Evolutionary conservation across 495 filamentous ascomycete genomes (phyloP), one percentile per base, ranked within the genome.

Genomic region (Neurospora sp.): DNA sequence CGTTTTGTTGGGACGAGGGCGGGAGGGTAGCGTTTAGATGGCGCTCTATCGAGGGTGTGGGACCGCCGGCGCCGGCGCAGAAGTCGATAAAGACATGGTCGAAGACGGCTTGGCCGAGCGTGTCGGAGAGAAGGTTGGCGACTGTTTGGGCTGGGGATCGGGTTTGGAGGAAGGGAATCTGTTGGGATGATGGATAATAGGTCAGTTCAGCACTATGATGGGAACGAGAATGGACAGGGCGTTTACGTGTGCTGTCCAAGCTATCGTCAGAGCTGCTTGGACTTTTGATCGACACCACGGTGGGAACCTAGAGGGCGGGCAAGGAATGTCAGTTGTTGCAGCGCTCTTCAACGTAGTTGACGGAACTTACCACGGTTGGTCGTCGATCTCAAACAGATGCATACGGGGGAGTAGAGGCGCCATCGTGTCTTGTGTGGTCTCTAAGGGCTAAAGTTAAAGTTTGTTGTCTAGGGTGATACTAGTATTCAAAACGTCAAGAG

Each of bases 1-100:
- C 53, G 22, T 65, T 65, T 1, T 79, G 75, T 40, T 72, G 68
- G 16, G 69, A 38, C 8, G 68, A 59, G 9, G 76, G 73, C 14
- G 70, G 69, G n/a, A 85, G 78, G 53, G 82, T 73, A 35, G 71
- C 70, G 81, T 90, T 90, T 9, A 90, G 75, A 69, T 84, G 80
- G 10, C 77, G 82, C 80, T 92, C 89, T 71, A 92, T 88, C n/a
- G 79, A 79, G 0, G 88, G 87, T 4, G 89, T 91, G 0, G 90
- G 90, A 0, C 91, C 91, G 53, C 92, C 92, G 37, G 85, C 89
- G 71, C 92, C 92, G 20, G 91, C 89, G 79, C 90, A 92, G 80
- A 93, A 90, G 80, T 94, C 92, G 70, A 93, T 86, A 72, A 91
- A 87, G 20, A 85, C 86, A 76, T 88, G 86, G 8, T 75, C 70